Evolutionary conservation across 2,329 filamentous ascomycete genomes (phyloP), one percentile per base, ranked within the genome.

Genomic region (Colletotrichum somersetense): DNA sequence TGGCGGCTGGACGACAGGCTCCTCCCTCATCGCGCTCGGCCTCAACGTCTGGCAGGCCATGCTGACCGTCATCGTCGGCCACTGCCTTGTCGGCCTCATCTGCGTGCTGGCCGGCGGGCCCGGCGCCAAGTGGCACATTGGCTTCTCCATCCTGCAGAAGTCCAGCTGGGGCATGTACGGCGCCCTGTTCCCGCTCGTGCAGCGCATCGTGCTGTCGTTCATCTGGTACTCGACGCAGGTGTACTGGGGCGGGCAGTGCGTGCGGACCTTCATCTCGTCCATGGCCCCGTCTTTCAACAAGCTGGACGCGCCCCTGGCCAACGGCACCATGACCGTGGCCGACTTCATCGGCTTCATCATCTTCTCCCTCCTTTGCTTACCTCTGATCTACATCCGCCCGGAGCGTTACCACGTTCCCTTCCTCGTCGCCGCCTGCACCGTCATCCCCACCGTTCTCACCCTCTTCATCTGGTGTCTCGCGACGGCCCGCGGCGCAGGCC

Each of bases 1-100:
- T 4, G 79, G 79, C 40, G 79, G 79, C 26, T 80, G 79, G 79
- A 78, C 78, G 5, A 80, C 78, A 0, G 79, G 78, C 1, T 79
- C 77, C 5, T 77, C 75, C 3, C 68, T 78, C 26, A 78, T 78
- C 58, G 77, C 77, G 2, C 75, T 78, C 1, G 76, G 77, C 5
- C 74, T 78, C 18, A 78, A 78, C 48, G 77, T 78, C n/a, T 75
- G 74, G 75, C 76, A 77, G 72, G 74, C 76, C 26, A 76, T 77
- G 76, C 59, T 77, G n/a, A 74, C 76, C 26, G 76, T 77, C 53
- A 69, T 77, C 56, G 64, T 77, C 44, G 77, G 75, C 1, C 74
- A 78, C 62, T 67, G 67, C 4, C 67, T 78, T 23, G 75, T 77
- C 30, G 77, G 76, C 23, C 18, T 78, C 48, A 62, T 78, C n/a